Evolutionary conservation across 805 yeast species (phyloP).

Genomic region (Jamesozyma hellenica): DNA sequence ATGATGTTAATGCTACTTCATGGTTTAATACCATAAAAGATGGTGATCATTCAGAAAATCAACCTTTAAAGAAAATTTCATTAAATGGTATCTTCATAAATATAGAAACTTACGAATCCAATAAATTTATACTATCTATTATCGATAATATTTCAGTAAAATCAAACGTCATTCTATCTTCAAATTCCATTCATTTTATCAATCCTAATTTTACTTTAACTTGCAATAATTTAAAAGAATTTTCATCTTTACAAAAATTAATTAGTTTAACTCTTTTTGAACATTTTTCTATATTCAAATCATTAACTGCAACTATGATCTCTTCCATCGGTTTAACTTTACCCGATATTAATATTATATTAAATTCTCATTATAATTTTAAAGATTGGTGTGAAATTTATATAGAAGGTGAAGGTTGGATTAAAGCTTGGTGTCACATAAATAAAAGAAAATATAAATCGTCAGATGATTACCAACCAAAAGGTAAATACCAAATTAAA

Average conservation of each 20-base stretch:
- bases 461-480: slow-evolving; percentile 6
- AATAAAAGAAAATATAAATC: slow-evolving; percentile 13
- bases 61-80: not conserved
- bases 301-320: slow-evolving; percentile 24
- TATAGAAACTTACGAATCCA: slow-evolving; percentile 1
- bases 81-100: slow-evolving; percentile 4
- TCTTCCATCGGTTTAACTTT: slow-evolving; percentile 19
- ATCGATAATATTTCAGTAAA: not conserved
- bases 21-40: slow-evolving; percentile 1
- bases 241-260: slow-evolving; percentile 6
- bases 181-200: not conserved
- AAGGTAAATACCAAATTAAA: slow-evolving; percentile 21
- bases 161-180: not conserved
- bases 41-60: not conserved
- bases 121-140: not conserved
- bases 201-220: slow-evolving; percentile 4
- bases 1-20: no score
- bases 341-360: slow-evolving; percentile 23
- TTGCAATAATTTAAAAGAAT: slow-evolving; percentile 1
- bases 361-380: slow-evolving; percentile 22
- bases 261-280: slow-evolving; percentile 18
- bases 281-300: slow-evolving; percentile 18
- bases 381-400: slow-evolving; percentile 30
- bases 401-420: slow-evolving; percentile 24
- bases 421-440: slow-evolving; percentile 28